These are phyloP conservation scores for Aegilops bicornis DNA, from an alignment of 176 grass and related monocot genomes.

Conservation along the genomic window DNA sequence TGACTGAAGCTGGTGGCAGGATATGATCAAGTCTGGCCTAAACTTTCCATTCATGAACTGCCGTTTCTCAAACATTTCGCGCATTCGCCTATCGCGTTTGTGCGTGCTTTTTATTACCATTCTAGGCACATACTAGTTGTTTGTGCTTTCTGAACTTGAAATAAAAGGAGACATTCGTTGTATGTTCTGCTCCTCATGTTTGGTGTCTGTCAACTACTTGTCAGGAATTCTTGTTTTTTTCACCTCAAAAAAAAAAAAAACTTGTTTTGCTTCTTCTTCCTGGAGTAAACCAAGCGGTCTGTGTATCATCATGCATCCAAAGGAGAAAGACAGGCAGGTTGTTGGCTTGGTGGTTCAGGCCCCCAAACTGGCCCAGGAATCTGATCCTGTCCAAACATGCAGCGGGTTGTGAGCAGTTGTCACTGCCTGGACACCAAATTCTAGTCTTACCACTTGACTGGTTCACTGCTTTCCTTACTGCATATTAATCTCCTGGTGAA, in stretches of 20 bases:
- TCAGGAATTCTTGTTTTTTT: not conserved
- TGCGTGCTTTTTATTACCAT: not conserved
- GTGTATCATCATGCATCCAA: not conserved
- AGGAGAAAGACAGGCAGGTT: not conserved
- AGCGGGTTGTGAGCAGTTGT: not conserved
- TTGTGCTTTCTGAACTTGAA: not conserved
- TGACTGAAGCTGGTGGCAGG: conserved; percentile 16
- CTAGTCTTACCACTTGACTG: not conserved
- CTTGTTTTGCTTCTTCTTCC: not conserved
- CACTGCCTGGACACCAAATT: not conserved
- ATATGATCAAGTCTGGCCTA: not conserved
- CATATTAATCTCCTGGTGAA: not conserved
- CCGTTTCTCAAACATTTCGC: not conserved
- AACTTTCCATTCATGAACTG: not conserved
- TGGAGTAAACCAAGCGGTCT: not conserved
- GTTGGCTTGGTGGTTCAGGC: not conserved
- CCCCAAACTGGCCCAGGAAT: conserved; percentile 1
- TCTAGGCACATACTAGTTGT: not conserved
- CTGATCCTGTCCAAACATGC: not conserved
- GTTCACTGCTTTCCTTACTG: not conserved
- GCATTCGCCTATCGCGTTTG: not conserved
- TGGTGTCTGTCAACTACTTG: not conserved
- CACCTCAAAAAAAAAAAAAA: too few relatives aligned
- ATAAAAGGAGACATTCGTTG: not conserved
- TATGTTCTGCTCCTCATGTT: not conserved